These are phyloP conservation scores for Sporormia fimetaria DNA, from an alignment of 495 filamentous ascomycete species.

Conservation along the genomic window DNA sequence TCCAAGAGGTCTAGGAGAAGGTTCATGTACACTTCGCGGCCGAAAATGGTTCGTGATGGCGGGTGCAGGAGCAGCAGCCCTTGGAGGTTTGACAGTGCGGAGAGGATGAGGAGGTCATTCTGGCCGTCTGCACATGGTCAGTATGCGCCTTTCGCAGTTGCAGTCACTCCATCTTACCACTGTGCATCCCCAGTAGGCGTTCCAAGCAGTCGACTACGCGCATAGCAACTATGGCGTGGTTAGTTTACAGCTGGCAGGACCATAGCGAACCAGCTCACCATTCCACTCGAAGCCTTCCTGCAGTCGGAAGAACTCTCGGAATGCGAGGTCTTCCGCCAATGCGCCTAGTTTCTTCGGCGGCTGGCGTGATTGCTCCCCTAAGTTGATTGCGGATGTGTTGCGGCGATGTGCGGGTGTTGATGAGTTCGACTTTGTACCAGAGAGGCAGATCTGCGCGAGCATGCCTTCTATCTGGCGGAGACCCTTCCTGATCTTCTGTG, in stretches of 20 bases:
- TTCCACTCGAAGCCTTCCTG: conserved; percentile 99
- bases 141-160: conserved; percentile 1
- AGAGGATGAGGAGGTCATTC: conserved; percentile 81
- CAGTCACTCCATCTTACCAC: conserved; percentile 34
- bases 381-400: conserved; percentile 25
- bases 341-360: conserved; percentile 47
- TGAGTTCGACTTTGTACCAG: conserved; percentile 37
- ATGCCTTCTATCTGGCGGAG: conserved; percentile 92
- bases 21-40: conserved; percentile 89
- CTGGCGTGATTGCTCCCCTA: conserved; percentile 9
- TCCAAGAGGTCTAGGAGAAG: conserved; percentile 91
- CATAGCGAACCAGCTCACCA: conserved; percentile 46
- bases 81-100: conserved; percentile 80
- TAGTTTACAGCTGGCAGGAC: conserved; percentile 10
- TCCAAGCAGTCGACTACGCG: conserved; percentile 80
- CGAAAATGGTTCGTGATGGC: conserved; percentile 79
- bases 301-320: conserved; percentile 89
- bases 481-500: conserved; percentile 79
- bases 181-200: conserved; percentile 66
- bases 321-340: conserved; percentile 74
- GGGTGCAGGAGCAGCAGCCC: conserved; percentile 85
- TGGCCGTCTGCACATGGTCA: conserved; percentile 46
- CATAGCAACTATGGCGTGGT: conserved; percentile 52
- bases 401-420: conserved; percentile 32
- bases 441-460: conserved; percentile 89